Conservation (phyloP, 2,329 filamentous ascomycete species). For the Ophiostoma populinum region DNA sequence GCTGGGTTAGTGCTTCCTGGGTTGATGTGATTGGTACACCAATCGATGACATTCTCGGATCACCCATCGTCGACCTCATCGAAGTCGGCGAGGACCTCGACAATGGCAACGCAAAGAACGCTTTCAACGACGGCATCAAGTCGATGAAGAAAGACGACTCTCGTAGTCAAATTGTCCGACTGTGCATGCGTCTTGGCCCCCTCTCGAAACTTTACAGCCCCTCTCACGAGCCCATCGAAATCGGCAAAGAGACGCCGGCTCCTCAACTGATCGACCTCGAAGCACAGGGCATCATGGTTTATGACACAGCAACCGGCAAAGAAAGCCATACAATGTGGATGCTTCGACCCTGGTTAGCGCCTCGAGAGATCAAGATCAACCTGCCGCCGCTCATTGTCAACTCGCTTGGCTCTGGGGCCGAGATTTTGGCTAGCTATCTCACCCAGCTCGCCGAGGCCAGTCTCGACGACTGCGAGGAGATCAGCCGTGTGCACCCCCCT, state of each 20-base stretch:
- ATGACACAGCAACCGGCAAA: conserved; percentile 69
- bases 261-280: conserved; percentile 52
- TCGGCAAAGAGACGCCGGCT: background rate
- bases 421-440: conserved; percentile 85
- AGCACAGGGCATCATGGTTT: conserved; percentile 96
- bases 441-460: conserved; percentile 76
- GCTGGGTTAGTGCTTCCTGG: conserved; percentile 97
- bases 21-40: conserved; percentile 74
- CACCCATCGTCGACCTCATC: conserved; percentile 63
- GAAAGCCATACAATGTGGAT: conserved; percentile 99
- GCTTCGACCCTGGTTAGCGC: conserved; percentile 77
- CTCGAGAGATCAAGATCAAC: conserved; percentile 90
- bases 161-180: conserved; percentile 76
- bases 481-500: conserved; percentile 59
- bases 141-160: conserved; percentile 87
- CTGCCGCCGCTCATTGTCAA: conserved; percentile 79
- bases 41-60: conserved; percentile 55
- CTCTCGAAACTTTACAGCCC: conserved; percentile 42
- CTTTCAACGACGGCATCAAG: conserved; percentile 71
- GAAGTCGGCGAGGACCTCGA: no score
- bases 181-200: conserved; percentile 53
- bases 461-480: conserved; percentile 55
- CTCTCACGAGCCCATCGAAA: background rate
- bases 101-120: conserved; percentile 56
- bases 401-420: conserved; percentile 82